Evolutionary conservation across 768 basidiomycete genomes (phyloP).

Genomic region (Calocybe cyanea): DNA sequence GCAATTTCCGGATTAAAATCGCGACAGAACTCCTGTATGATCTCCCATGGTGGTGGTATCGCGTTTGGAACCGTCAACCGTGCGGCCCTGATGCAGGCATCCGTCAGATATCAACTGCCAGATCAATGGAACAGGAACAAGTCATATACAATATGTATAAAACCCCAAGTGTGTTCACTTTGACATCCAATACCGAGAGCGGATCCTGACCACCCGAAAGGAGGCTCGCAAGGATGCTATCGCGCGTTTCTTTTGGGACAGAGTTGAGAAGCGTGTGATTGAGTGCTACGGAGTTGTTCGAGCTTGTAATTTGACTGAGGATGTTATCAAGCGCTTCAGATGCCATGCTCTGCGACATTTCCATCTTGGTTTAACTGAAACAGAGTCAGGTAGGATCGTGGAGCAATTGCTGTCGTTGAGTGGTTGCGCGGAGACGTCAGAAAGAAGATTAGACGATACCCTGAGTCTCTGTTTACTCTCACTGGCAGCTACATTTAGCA

Average conservation of each 20-base stretch:
- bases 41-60: slow-evolving; percentile 36
- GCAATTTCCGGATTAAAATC: slow-evolving; percentile 62
- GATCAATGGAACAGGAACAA: too few relatives aligned
- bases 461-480: too few relatives aligned
- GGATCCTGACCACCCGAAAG: slow-evolving; percentile 67
- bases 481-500: too few relatives aligned
- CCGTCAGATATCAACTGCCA: neutral
- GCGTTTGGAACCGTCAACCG: slow-evolving; percentile 41
- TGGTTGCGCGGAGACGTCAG: too few relatives aligned
- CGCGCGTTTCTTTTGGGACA: slow-evolving; percentile 55
- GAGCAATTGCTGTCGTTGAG: too few relatives aligned
- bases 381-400: too few relatives aligned
- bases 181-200: slow-evolving; percentile 50
- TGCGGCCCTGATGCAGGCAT: slow-evolving; percentile 45
- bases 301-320: slow-evolving; percentile 42
- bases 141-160: slow-evolving; percentile 67
- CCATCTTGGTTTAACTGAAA: too few relatives aligned
- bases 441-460: too few relatives aligned
- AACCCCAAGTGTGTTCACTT: slow-evolving; percentile 57
- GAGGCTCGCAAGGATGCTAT: slow-evolving; percentile 49
- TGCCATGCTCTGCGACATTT: too few relatives aligned
- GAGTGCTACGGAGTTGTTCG: slow-evolving; percentile 31
- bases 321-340: slow-evolving; percentile 30
- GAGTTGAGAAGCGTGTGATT: slow-evolving; percentile 42
- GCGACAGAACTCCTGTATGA: slow-evolving; percentile 56